Evolutionary conservation across 148 eudicot species (phyloP).

Genomic region (Agrostemma githago): DNA sequence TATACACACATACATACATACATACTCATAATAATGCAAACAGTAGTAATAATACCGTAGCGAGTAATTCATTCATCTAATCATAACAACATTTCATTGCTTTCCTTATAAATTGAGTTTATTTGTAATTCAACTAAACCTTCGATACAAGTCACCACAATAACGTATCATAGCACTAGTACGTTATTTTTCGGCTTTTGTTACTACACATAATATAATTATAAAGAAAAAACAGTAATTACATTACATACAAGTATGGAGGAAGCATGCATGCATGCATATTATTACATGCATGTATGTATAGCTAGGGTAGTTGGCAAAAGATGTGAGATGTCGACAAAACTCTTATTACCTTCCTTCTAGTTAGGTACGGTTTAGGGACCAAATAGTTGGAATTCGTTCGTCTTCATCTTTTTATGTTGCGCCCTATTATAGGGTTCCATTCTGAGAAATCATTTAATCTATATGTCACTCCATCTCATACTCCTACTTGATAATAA

Average conservation of each 20-base stretch:
- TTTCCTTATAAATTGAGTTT: conserved; percentile 14
- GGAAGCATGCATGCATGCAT: background rate
- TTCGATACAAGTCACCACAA: background rate
- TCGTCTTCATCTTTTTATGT: background rate
- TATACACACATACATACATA: background rate
- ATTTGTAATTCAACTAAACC: conserved; percentile 1
- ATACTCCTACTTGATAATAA: background rate
- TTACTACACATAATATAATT: background rate
- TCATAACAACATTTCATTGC: conserved; percentile 6
- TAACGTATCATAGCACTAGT: background rate
- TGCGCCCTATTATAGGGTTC: background rate
- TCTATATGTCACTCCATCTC: too few species aligned
- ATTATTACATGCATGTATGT: background rate
- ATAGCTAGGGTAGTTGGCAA: conserved; percentile 14
- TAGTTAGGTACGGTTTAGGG: background rate
- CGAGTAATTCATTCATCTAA: conserved; percentile 1
- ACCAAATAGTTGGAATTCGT: background rate
- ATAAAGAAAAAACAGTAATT: background rate
- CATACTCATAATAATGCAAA: background rate
- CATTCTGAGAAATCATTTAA: background rate
- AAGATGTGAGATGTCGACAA: conserved; percentile 5
- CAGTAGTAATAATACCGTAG: background rate
- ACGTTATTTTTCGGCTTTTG: background rate
- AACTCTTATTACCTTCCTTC: background rate
- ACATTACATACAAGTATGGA: background rate